Evolutionary conservation across 2,329 filamentous ascomycete genomes (phyloP), one percentile per base, ranked within the genome.

Genomic region (Aspergillus chevalieri): DNA sequence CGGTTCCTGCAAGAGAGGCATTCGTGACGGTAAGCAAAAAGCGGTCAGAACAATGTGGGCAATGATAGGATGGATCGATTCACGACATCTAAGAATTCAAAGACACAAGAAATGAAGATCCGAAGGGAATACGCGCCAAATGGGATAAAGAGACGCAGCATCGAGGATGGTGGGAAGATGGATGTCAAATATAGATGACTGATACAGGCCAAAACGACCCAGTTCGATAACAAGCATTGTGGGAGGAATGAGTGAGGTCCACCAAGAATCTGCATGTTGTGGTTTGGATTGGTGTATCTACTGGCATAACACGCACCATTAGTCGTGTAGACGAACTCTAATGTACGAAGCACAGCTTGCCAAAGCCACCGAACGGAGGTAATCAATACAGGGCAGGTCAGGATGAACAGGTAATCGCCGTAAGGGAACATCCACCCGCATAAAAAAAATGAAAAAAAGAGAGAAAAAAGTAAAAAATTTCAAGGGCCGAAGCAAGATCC

Each of bases 11-110:
- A 52, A 44, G 43, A 44, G 43, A 36, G 46, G 51, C 47, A 55
- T 55, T 50, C 56, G 53, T 53, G 28, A 51, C 42, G 19, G 47
- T 26, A 46, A 38, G 36, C 36, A 43, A 21, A 19, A 36, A 58
- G 51, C 49, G 52, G 53, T 53, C 34, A 42, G 24, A 22, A 22
- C 15, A 43, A 36, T 19, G 10, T 41, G 38, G 19, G 15, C 15
- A 19, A 10, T 19, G 38, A 41, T 21, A 41, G 38, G 10, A 12
- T 41, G 7, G n/a, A 36, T 9, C 6, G 10, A 41, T 41, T 41
- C 15, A 41, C 17, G 19, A 10, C 38, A 41, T 41, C 19, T 15
- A 41, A 14, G 17, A 17, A 12, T 10, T 21, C 19, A 19, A 19
- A 41, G 38, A 12, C 17, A 39, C 9, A 41, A 21, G 19, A 41